phyloP scores from a whole-genome alignment of 805 yeast species.

The Pichia eremophila region DNA sequence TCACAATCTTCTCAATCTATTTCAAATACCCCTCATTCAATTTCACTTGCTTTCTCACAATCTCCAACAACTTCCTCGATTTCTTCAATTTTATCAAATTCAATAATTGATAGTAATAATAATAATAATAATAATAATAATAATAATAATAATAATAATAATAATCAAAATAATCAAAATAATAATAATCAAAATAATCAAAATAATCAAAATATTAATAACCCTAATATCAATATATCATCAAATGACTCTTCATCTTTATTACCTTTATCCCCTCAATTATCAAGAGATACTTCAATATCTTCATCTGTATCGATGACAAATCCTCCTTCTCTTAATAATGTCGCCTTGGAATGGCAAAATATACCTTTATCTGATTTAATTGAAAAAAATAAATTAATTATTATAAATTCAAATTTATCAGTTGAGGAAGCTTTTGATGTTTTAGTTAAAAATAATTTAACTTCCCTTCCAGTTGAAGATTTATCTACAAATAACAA shows the following conservation, averaged over 20 bases:
- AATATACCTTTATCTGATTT: constrained; percentile 63
- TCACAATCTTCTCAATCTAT: not conserved
- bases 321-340: constrained; percentile 13
- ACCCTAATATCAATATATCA: no score
- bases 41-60: constrained; percentile 2
- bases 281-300: constrained; percentile 30
- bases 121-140: constrained; percentile 7
- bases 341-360: constrained; percentile 51
- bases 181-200: constrained; percentile 5
- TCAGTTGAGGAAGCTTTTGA: constrained; percentile 89
- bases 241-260: not conserved
- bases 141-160: no score
- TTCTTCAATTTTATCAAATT: constrained; percentile 3
- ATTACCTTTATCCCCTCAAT: constrained; percentile 5
- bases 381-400: constrained; percentile 68
- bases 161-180: not conserved
- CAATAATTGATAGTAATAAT: not conserved
- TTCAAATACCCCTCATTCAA: not conserved
- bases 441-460: constrained; percentile 55
- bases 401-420: constrained; percentile 53
- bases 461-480: constrained; percentile 82
- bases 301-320: constrained; percentile 23
- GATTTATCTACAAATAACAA: constrained; percentile 36
- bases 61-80: constrained; percentile 3
- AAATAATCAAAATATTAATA: constrained; percentile 1